Conservation (phyloP, 352 stramenopile species). For the Globisporangium alternatum region DNA sequence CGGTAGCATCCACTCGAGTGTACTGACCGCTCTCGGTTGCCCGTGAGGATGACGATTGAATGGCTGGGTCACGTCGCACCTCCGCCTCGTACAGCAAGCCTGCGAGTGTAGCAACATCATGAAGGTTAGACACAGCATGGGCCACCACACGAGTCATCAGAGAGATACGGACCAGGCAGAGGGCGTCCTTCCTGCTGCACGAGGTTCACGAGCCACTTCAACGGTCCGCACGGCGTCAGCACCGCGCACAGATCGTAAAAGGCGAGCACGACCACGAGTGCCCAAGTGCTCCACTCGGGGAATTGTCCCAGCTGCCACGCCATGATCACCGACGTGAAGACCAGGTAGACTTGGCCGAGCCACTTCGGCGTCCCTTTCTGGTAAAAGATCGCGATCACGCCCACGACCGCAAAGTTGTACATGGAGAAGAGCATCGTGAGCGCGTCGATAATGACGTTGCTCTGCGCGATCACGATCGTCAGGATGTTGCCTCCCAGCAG, state of each 20-base stretch:
- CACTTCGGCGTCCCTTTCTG: conserved; percentile 77
- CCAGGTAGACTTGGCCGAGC: conserved; percentile 94
- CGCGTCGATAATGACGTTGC: conserved; percentile 59
- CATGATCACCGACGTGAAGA: conserved; percentile 97
- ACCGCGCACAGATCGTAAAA: conserved; percentile 99
- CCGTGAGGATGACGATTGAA: conserved; percentile 17
- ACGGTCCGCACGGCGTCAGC: conserved; percentile 97
- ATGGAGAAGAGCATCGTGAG: conserved; percentile 76
- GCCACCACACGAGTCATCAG: background rate
- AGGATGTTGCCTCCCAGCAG: conserved; percentile 86
- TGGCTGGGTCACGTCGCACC: conserved; percentile 38
- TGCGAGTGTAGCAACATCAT: conserved; percentile 16
- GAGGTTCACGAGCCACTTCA: conserved; percentile 95
- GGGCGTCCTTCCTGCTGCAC: conserved; percentile 89
- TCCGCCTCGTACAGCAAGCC: conserved; percentile 75
- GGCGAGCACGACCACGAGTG: conserved; percentile 92
- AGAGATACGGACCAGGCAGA: conserved; percentile 73
- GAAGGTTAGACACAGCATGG: background rate
- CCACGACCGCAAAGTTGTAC: conserved; percentile 92
- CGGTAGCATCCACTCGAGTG: background rate
- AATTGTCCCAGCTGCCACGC: conserved; percentile 97
- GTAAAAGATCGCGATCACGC: conserved; percentile 89
- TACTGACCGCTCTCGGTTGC: conserved; percentile 12
- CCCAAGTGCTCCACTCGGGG: conserved; percentile 93
- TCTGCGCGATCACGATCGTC: conserved; percentile 59